Conservation (phyloP, 148 eudicot genomes). For the Rhododendron kiyosumense region DNA sequence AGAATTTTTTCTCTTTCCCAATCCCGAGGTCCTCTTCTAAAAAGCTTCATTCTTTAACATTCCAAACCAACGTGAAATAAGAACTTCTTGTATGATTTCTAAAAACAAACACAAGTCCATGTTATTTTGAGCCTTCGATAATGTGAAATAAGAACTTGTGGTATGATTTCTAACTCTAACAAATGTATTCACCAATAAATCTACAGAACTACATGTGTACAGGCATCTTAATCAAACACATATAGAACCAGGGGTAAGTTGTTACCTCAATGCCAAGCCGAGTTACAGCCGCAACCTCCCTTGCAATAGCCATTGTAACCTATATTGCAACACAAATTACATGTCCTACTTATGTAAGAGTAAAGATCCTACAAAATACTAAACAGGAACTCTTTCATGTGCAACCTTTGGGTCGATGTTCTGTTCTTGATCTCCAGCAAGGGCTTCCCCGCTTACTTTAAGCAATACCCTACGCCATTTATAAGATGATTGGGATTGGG, state of each 20-base stretch:
- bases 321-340: conserved; percentile 20
- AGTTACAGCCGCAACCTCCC: conserved; percentile 94
- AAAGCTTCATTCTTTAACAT: neutral
- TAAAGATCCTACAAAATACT: neutral
- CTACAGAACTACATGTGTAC: neutral
- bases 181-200: neutral
- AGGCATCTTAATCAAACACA: neutral
- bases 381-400: neutral
- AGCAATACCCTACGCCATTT: conserved; percentile 93
- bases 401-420: conserved; percentile 90
- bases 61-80: neutral
- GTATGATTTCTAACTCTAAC: neutral
- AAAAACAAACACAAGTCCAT: neutral
- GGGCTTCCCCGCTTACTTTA: conserved; percentile 98
- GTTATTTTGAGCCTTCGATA: neutral
- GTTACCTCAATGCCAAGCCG: conserved; percentile 91
- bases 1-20: neutral
- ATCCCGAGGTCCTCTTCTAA: neutral
- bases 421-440: conserved; percentile 87
- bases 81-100: too few relatives aligned
- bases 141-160: neutral
- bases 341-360: neutral
- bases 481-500: conserved; percentile 38
- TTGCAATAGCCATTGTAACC: conserved; percentile 94
- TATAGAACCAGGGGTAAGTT: neutral